Percentiles rank a stretch among this genome's conserved stretches.
These are phyloP conservation scores for Mycena alexandri DNA, from an alignment of 768 basidiomycete species.

Conservation along the genomic window DNA sequence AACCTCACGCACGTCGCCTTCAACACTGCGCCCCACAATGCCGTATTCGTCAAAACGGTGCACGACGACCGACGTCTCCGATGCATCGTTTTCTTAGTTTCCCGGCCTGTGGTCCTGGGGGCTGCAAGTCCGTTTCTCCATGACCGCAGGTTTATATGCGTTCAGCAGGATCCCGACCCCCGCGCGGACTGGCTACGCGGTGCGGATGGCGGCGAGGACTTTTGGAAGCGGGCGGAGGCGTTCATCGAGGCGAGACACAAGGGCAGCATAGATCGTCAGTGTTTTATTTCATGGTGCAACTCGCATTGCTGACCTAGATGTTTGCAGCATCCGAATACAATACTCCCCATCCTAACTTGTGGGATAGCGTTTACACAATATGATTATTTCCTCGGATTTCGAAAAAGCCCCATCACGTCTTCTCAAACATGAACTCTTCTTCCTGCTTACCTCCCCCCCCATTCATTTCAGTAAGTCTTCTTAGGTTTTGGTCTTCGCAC, in stretches of 20 bases:
- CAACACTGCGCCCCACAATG: too few species aligned
- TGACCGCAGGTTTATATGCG: neutral
- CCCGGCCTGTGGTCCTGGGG: neutral
- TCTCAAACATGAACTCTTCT: too few species aligned
- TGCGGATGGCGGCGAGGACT: neutral
- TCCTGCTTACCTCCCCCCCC: too few species aligned
- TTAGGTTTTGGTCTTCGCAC: too few species aligned
- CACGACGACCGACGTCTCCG: neutral
- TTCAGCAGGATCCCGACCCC: neutral
- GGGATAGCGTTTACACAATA: too few species aligned
- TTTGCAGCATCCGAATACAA: neutral
- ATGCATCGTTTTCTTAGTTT: slow-evolving; percentile 1
- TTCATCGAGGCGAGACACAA: slow-evolving; percentile 1
- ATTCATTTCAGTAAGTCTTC: too few species aligned
- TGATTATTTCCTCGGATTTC: too few species aligned
- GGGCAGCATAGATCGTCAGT: neutral
- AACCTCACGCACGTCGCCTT: neutral
- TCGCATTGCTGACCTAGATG: neutral
- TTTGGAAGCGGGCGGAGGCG: neutral
- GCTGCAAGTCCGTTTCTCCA: too few species aligned
- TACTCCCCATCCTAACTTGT: too few species aligned
- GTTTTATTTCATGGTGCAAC: neutral
- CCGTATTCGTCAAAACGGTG: neutral
- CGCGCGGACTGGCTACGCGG: neutral
- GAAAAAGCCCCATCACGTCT: too few species aligned